Evolutionary conservation across 805 yeast genomes (phyloP).

Genomic region (Metschnikowia lachancei): DNA sequence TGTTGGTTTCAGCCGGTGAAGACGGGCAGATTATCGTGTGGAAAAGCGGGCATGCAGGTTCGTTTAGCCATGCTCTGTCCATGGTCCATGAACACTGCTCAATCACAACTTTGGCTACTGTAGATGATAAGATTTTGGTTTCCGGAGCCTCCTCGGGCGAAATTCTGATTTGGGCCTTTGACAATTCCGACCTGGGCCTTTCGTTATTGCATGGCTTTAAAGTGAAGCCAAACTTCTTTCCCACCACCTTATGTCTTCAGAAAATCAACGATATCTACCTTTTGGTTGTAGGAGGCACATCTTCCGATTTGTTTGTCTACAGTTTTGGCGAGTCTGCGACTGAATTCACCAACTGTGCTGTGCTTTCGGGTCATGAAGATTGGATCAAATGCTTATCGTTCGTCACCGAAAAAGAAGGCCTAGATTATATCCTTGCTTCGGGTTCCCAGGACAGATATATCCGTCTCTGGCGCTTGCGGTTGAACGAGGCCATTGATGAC

Average conservation of each 20-base stretch:
- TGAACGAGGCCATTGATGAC: constrained; percentile 54
- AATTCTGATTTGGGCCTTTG: constrained; percentile 49
- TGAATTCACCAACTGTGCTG: constrained; percentile 43
- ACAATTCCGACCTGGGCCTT: constrained; percentile 20
- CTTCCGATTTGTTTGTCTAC: constrained; percentile 51
- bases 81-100: constrained; percentile 45
- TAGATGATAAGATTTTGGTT: constrained; percentile 39
- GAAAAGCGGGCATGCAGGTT: constrained; percentile 34
- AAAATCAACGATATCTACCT: constrained; percentile 39
- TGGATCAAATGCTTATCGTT: constrained; percentile 83
- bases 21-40: constrained; percentile 64
- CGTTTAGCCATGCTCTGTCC: constrained; percentile 31
- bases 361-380: constrained; percentile 88
- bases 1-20: constrained; percentile 62
- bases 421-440: constrained; percentile 68
- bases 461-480: constrained; percentile 76
- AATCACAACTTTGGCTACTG: constrained; percentile 52
- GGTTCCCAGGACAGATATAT: constrained; percentile 94
- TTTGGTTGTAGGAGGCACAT: constrained; percentile 74
- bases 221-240: constrained; percentile 49
- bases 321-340: constrained; percentile 33
- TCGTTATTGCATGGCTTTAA: constrained; percentile 28
- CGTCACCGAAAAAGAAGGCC: constrained; percentile 44
- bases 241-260: constrained; percentile 37
- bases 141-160: constrained; percentile 67